These are phyloP conservation scores for Calamus simplicifolius DNA, from an alignment of 176 grass and related monocot species.

Conservation along the genomic window DNA sequence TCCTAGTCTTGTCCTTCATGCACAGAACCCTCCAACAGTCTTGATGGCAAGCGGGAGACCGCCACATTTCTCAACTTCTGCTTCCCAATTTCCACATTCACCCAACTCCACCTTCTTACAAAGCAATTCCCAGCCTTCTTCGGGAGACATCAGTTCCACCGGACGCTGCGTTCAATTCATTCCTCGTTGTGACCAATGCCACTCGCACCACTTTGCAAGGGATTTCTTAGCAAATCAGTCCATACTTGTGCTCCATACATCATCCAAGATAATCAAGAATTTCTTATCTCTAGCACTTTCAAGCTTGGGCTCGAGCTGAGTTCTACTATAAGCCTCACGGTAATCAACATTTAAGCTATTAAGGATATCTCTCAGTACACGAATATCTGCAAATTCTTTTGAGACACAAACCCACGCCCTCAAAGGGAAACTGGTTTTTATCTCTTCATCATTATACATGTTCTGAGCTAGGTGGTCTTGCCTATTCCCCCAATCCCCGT, in stretches of 20 bases:
- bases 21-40: no score
- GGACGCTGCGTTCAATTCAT: constrained; percentile 16
- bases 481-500: no score
- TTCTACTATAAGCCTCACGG: background rate
- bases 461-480: constrained; percentile 13
- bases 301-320: constrained; percentile 10
- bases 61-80: no score
- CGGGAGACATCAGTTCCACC: constrained; percentile 3
- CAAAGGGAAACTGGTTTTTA: constrained; percentile 15
- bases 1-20: no score
- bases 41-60: no score
- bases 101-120: constrained; percentile 19
- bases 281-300: constrained; percentile 4
- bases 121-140: constrained; percentile 29
- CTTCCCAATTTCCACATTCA: constrained; percentile 1
- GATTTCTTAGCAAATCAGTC: constrained; percentile 11
- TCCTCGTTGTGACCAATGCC: constrained; percentile 29
- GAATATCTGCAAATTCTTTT: background rate
- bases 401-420: constrained; percentile 27
- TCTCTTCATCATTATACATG: background rate
- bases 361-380: constrained; percentile 24
- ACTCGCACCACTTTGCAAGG: constrained; percentile 9
- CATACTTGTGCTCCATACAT: constrained; percentile 22
- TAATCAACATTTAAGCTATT: background rate
- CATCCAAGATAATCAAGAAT: constrained; percentile 23